A percentile compares a stretch with the other conserved stretches of the same genome.
Conservation (phyloP, 805 yeast genomes). For the Torulaspora maleeae region DNA sequence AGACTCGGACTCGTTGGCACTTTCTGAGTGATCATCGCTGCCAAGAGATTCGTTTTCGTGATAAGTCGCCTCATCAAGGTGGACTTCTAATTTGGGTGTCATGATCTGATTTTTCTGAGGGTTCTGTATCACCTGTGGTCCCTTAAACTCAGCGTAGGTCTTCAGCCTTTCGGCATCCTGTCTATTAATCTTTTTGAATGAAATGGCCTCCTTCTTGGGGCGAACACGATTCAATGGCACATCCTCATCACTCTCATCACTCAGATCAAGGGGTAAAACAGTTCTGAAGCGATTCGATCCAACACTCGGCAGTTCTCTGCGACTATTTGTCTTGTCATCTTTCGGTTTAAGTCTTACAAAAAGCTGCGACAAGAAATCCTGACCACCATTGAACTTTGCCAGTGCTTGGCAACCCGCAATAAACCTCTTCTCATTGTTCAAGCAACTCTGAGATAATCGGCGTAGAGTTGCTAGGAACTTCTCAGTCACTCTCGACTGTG, state of each 20-base stretch:
- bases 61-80: background rate
- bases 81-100: constrained; percentile 2
- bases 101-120: background rate
- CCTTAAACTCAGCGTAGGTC: constrained; percentile 10
- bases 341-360: constrained; percentile 5
- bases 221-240: background rate
- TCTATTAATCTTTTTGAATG: constrained; percentile 24
- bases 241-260: constrained; percentile 6
- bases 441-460: constrained; percentile 18
- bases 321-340: background rate
- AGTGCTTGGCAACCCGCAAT: constrained; percentile 24
- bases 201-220: background rate
- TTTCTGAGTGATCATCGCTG: constrained; percentile 1
- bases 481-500: constrained; percentile 20
- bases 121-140: background rate
- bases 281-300: background rate
- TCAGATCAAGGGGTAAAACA: background rate
- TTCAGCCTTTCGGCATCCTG: constrained; percentile 20
- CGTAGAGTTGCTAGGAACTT: constrained; percentile 22
- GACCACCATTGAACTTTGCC: constrained; percentile 25
- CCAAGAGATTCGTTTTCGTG: background rate
- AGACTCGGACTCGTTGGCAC: background rate
- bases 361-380: constrained; percentile 13
- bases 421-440: constrained; percentile 16
- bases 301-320: background rate